A percentile compares a stretch with the other conserved stretches of the same genome.
These are phyloP conservation scores for Colletotrichum zoysiae DNA, from an alignment of 2,329 filamentous ascomycete species.

Conservation along the genomic window DNA sequence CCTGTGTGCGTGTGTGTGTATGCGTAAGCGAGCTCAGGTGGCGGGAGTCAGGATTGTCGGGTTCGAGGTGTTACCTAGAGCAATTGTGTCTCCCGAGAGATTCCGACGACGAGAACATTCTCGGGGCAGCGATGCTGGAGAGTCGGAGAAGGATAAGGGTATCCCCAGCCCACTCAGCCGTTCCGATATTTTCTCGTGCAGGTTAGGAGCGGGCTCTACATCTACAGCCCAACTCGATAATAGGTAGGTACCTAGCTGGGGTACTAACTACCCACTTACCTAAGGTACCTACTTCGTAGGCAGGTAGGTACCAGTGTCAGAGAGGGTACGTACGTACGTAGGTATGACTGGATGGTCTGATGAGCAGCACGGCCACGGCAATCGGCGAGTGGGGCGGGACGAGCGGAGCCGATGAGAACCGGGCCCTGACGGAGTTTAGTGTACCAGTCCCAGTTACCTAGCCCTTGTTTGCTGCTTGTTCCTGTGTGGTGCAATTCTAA, in stretches of 20 bases:
- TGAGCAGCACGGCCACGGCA: slow-evolving; percentile 22
- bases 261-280: too few relatives aligned
- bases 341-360: neutral
- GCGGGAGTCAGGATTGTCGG: slow-evolving; percentile 11
- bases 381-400: slow-evolving; percentile 19
- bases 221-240: neutral
- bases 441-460: neutral
- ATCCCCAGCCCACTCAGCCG: slow-evolving; percentile 6
- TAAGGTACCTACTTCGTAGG: too few relatives aligned
- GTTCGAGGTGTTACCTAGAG: slow-evolving; percentile 21
- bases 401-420: slow-evolving; percentile 29
- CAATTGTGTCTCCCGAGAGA: slow-evolving; percentile 10
- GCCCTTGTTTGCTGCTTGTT: neutral
- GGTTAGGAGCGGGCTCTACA: neutral
- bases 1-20: neutral
- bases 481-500: slow-evolving; percentile 5
- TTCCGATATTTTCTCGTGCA: slow-evolving; percentile 35
- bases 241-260: too few relatives aligned
- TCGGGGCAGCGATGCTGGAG: slow-evolving; percentile 15
- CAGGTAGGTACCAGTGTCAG: neutral
- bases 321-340: neutral
- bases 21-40: neutral
- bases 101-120: slow-evolving; percentile 31
- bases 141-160: slow-evolving; percentile 19
- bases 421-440: slow-evolving; percentile 29